phyloP scores from a whole-genome alignment of 2,329 filamentous ascomycete species.

The Colletotrichum simmondsii region DNA sequence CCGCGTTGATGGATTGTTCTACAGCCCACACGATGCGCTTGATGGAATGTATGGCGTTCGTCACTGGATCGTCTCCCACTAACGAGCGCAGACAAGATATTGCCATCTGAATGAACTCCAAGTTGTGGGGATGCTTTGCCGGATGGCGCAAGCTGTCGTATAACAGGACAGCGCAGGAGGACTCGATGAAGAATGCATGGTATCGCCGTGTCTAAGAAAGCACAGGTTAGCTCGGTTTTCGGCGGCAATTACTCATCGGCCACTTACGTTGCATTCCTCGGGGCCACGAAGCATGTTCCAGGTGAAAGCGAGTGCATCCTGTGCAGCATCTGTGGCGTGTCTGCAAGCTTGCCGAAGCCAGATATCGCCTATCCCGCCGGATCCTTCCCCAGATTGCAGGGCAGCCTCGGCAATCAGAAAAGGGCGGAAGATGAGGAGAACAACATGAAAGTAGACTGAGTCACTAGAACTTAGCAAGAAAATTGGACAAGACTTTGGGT shows the following conservation, averaged over 20 bases:
- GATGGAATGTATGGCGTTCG: constrained; percentile 39
- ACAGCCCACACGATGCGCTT: constrained; percentile 37
- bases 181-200: constrained; percentile 43
- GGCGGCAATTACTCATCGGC: background rate
- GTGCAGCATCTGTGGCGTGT: constrained; percentile 42
- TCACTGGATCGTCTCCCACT: constrained; percentile 42
- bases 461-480: background rate
- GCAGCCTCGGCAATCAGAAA: constrained; percentile 31
- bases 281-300: constrained; percentile 18
- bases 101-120: constrained; percentile 29
- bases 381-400: constrained; percentile 13
- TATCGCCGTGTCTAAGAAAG: constrained; percentile 31
- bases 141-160: constrained; percentile 43
- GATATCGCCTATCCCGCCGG: constrained; percentile 38
- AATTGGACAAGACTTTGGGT: too few relatives aligned
- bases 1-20: constrained; percentile 37
- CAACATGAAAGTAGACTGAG: constrained; percentile 17
- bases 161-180: constrained; percentile 41
- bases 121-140: constrained; percentile 39
- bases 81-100: constrained; percentile 14
- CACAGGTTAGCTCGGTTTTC: background rate
- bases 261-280: constrained; percentile 17
- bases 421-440: constrained; percentile 21
- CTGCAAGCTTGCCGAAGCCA: constrained; percentile 44
- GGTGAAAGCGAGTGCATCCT: constrained; percentile 40